Evolutionary conservation across 129 eudicot genomes (phyloP), one percentile per base, ranked within the genome.

Genomic region (Daucus carota): DNA sequence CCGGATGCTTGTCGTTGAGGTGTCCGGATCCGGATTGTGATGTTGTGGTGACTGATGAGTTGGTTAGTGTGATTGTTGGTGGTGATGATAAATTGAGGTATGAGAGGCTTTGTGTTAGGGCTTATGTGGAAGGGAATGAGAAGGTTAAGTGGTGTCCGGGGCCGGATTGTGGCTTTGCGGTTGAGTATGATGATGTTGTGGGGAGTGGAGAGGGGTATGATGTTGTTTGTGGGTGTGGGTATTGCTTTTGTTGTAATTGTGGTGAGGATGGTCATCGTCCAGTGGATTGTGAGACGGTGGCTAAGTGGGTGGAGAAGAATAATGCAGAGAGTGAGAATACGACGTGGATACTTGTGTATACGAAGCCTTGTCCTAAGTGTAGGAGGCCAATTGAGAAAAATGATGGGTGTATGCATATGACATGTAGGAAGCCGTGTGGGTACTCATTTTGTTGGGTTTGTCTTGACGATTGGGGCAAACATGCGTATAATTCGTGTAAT

Each of bases 231-330:
- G 54, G 4, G 44, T 86, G 90, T 77, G 78, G 75, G 1, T 40
- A 74, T 32, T 73, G 73, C 8, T 83, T 86, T 52, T 86, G 90
- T 41, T 86, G 79, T 81, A 80, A 75, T 72, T 90, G 92, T 72
- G 57, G 76, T 8, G 84, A 85, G 76, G 90, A 87, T 45, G 79
- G 83, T 15, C 96, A 90, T 75, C 77, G 92, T 18, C 96, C 96
- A 0, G 80, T 87, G 59, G 88, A 76, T 45, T 90, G 96, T 63
- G 78, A 78, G 6, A 82, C 81, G 12, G 88, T 83, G 74, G 83
- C 76, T 0, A 71, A 80, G 66, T 87, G 96, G 96, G 65, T 77
- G 18, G 6, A 34, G 32, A 88, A 85, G 67, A 85, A 82, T 15
- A 82, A 72, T 14, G 81, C 82, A 0, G 92, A 85, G 68, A 76